phyloP scores from a whole-genome alignment of 495 filamentous ascomycete species.

The Penicillium turbatum region DNA sequence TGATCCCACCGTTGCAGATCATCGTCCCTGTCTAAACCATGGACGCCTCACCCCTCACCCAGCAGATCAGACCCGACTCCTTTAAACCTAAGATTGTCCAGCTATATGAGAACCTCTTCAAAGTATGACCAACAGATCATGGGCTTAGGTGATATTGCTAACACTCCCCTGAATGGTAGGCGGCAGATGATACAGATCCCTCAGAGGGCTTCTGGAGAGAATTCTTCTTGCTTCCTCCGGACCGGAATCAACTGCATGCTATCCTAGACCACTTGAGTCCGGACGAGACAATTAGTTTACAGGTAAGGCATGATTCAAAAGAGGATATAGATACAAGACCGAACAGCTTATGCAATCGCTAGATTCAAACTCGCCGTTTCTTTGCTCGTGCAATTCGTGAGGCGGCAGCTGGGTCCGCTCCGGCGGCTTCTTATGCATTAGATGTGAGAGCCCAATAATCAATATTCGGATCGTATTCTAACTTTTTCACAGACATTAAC shows the following conservation, averaged over 20 bases:
- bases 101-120: slow-evolving; percentile 83
- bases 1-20: slow-evolving; percentile 15
- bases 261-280: slow-evolving; percentile 64
- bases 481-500: slow-evolving; percentile 70
- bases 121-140: slow-evolving; percentile 48
- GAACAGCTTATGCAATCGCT: slow-evolving; percentile 12
- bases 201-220: slow-evolving; percentile 94
- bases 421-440: slow-evolving; percentile 73
- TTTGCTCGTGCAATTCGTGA: slow-evolving; percentile 68
- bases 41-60: slow-evolving; percentile 90
- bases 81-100: slow-evolving; percentile 92
- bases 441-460: slow-evolving; percentile 59
- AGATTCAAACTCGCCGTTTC: slow-evolving; percentile 71
- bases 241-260: slow-evolving; percentile 58
- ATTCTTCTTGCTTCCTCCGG: slow-evolving; percentile 84
- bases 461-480: slow-evolving; percentile 27
- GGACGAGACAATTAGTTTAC: slow-evolving; percentile 70
- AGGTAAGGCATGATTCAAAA: slow-evolving; percentile 42
- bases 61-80: slow-evolving; percentile 81
- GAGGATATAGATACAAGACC: background rate
- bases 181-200: slow-evolving; percentile 56
- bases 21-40: slow-evolving; percentile 41
- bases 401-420: slow-evolving; percentile 57
- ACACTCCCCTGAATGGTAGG: slow-evolving; percentile 15
- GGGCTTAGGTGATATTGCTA: background rate